These are phyloP conservation scores for Mallotus nudiflorus DNA, from an alignment of 345 rosid species.

Conservation along the genomic window DNA sequence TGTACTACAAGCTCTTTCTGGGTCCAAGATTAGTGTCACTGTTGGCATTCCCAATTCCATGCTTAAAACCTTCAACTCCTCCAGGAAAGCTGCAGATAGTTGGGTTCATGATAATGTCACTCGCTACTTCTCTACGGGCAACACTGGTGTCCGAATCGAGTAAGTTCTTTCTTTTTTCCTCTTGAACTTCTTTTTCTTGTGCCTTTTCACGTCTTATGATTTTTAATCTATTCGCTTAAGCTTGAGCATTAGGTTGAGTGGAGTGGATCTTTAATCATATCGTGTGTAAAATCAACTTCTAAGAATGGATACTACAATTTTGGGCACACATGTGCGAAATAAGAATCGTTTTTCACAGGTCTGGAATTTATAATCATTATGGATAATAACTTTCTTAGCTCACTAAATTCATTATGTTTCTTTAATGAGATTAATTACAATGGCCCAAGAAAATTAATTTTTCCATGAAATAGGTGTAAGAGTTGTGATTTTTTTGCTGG, in stretches of 20 bases:
- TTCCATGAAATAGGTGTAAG: no score
- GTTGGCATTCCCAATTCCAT: conserved; percentile 66
- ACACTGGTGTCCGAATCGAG: conserved; percentile 62
- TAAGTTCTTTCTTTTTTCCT: conserved; percentile 28
- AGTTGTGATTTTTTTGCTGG: no score
- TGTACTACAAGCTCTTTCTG: conserved; percentile 70
- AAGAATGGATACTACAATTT: no score
- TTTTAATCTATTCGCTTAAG: no score
- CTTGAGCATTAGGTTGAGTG: background rate
- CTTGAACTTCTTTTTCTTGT: no score
- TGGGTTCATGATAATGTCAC: conserved; percentile 99
- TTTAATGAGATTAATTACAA: background rate
- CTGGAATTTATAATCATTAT: no score
- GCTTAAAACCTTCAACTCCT: conserved; percentile 69
- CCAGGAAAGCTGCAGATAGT: conserved; percentile 64
- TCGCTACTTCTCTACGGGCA: conserved; percentile 61
- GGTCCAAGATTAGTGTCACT: conserved; percentile 65
- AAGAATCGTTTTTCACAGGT: no score
- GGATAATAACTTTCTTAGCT: background rate
- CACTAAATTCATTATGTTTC: background rate
- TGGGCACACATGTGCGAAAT: no score
- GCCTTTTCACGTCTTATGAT: no score
- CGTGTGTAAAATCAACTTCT: background rate
- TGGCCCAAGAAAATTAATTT: background rate
- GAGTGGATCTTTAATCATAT: background rate